Base-by-base conservation (phyloP, 345 rosid genomes). In the Eutrema yunnanense region DNA sequence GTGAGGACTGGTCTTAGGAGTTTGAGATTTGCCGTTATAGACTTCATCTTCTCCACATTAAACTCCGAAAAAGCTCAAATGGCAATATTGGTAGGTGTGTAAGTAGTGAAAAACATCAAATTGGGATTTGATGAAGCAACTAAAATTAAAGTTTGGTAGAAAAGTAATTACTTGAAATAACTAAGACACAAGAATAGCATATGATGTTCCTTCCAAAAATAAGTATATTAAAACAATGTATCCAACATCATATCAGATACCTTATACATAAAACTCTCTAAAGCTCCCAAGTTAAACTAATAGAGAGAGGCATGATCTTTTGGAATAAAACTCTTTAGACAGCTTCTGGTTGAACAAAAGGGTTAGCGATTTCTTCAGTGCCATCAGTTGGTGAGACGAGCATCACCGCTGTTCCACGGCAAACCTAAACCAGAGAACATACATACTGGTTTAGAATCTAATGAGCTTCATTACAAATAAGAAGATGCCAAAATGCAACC, bases 381-480 rank as follows among this genome's bases (percentile, higher is more conserved):
- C 98, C 99, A 76, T 95, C 99, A 0, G 97, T 92, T 36, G 99
- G 98, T 13, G 98, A 95, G 36, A 95, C 99, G 8, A 95, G 91
- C 99, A 95, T 95, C 54, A 95, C 99, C 0, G 99, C 98, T 34
- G 99, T 92, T 78, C 98, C 99, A 68, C 99, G 84, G 73, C 98
- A 95, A 36, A 95, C 88, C 99, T 95, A 82, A 34, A 10, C 38
- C 81, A 78, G 29, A 46, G 6, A 32, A n/a, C 72, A 30, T 2
- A 69, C 36, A 37, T 9, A 7, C n/a, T 13, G 30, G 53, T 61
- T 67, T 4, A 68, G 58, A 61, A 36, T 30, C 47, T 66, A 4
- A 33, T 2, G 41, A 14, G 37, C 14, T 27, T 2, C 34, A 73
- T 54, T 5, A 26, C 26, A 36, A 33, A 19, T 11, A 62, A 32